Evolutionary conservation across 2,329 filamentous ascomycete genomes (phyloP).

Genomic region (Claviceps sp.): DNA sequence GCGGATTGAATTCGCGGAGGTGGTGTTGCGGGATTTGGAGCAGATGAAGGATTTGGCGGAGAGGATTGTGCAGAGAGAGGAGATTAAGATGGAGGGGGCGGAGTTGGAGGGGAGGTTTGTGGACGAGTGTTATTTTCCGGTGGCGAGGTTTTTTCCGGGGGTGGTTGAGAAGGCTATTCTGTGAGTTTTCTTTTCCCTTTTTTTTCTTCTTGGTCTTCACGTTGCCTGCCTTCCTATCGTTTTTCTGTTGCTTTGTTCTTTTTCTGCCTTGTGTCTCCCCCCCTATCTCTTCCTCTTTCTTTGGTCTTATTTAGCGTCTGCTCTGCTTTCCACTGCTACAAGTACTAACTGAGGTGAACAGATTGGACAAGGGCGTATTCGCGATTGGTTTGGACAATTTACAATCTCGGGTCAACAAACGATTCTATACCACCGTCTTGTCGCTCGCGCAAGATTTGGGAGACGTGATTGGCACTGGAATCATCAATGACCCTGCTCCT

Average conservation of each 20-base stretch:
- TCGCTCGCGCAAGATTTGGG: slow-evolving; percentile 44
- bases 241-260: not conserved
- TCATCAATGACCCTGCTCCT: slow-evolving; percentile 22
- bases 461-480: slow-evolving; percentile 37
- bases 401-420: slow-evolving; percentile 36
- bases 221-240: not conserved
- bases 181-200: slow-evolving; percentile 40
- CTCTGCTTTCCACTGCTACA: too few species aligned
- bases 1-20: slow-evolving; percentile 78
- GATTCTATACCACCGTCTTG: slow-evolving; percentile 45
- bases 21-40: slow-evolving; percentile 62
- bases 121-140: slow-evolving; percentile 83
- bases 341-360: slow-evolving; percentile 15
- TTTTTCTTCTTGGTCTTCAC: not conserved
- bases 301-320: too few species aligned
- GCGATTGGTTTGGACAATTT: slow-evolving; percentile 35
- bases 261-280: not conserved
- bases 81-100: slow-evolving; percentile 61
- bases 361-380: slow-evolving; percentile 53
- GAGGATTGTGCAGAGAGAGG: slow-evolving; percentile 62
- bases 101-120: slow-evolving; percentile 68
- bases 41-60: slow-evolving; percentile 58
- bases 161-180: slow-evolving; percentile 66
- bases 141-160: slow-evolving; percentile 61
- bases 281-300: too few species aligned